Percentiles rank a stretch among this genome's conserved stretches.
Conservation (phyloP, 495 filamentous ascomycete genomes). For the Xylaria cubensis region DNA sequence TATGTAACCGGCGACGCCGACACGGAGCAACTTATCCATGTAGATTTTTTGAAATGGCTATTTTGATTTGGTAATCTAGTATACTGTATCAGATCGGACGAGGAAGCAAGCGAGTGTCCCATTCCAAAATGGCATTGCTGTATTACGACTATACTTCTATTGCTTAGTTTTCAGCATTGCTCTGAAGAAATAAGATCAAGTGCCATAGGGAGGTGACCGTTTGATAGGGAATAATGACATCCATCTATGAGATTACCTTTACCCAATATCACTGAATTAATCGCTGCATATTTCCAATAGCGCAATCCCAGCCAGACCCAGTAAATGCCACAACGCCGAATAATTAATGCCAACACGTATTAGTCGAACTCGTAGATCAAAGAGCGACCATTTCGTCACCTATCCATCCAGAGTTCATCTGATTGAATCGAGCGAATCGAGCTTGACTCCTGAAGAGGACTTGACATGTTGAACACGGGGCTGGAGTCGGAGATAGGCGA, state of each 20-base stretch:
- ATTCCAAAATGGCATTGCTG: neutral
- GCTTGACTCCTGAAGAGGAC: neutral
- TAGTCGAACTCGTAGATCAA: neutral
- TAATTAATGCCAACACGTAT: neutral
- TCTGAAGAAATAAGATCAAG: slow-evolving; percentile 12
- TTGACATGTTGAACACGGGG: neutral
- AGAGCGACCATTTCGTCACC: neutral
- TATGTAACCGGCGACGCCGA: neutral
- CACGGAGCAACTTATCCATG: neutral
- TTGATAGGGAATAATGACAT: neutral
- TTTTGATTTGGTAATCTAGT: neutral
- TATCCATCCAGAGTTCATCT: slow-evolving; percentile 26
- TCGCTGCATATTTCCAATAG: neutral
- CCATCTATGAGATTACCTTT: neutral
- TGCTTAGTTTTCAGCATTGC: neutral
- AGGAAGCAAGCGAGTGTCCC: neutral
- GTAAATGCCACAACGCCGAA: slow-evolving; percentile 6
- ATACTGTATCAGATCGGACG: neutral
- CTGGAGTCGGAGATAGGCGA: slow-evolving; percentile 24
- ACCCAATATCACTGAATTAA: neutral
- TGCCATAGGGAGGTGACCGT: neutral
- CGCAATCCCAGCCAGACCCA: neutral
- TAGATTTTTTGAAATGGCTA: neutral
- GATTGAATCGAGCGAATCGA: slow-evolving; percentile 6
- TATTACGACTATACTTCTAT: neutral